These are phyloP conservation scores for Arabidopsis thaliana DNA, from an alignment of 345 rosid genomes.

Conservation along the genomic window DNA sequence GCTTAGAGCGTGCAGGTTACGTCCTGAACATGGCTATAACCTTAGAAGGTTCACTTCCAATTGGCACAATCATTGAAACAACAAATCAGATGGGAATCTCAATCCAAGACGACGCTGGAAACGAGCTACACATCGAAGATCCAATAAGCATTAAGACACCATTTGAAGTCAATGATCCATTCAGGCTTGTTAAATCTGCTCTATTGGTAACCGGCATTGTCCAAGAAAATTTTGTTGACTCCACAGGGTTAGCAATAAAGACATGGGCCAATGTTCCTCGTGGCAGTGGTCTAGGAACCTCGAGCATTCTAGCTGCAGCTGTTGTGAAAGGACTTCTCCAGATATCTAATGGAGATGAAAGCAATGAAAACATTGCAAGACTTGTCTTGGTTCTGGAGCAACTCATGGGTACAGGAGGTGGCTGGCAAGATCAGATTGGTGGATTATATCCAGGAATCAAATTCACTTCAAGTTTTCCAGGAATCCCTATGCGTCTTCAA, in stretches of 20 bases:
- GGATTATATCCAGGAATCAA: constrained; percentile 93
- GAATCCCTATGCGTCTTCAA: constrained; percentile 87
- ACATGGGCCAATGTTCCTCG: constrained; percentile 98
- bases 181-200: constrained; percentile 91
- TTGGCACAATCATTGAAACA: constrained; percentile 82
- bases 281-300: constrained; percentile 97
- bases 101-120: constrained; percentile 77
- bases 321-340: constrained; percentile 88
- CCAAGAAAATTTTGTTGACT: constrained; percentile 51
- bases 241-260: constrained; percentile 64
- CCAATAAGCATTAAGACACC: constrained; percentile 63
- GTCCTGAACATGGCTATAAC: constrained; percentile 93
- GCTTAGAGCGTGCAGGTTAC: constrained; percentile 94
- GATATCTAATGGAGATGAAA: constrained; percentile 74
- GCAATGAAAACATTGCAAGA: constrained; percentile 84
- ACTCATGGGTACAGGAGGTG: constrained; percentile 99
- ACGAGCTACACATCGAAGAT: constrained; percentile 58
- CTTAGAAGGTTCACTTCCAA: constrained; percentile 83
- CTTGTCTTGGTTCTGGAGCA: constrained; percentile 92
- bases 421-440: constrained; percentile 99
- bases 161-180: constrained; percentile 66
- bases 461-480: constrained; percentile 88
- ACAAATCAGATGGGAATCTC: constrained; percentile 60
- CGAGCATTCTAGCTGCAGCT: constrained; percentile 97
- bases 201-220: constrained; percentile 74